Percentiles rank a stretch among this genome's conserved stretches.
These are phyloP conservation scores for Stereocaulon alpinum DNA, from an alignment of 495 filamentous ascomycete genomes.

Conservation along the genomic window DNA sequence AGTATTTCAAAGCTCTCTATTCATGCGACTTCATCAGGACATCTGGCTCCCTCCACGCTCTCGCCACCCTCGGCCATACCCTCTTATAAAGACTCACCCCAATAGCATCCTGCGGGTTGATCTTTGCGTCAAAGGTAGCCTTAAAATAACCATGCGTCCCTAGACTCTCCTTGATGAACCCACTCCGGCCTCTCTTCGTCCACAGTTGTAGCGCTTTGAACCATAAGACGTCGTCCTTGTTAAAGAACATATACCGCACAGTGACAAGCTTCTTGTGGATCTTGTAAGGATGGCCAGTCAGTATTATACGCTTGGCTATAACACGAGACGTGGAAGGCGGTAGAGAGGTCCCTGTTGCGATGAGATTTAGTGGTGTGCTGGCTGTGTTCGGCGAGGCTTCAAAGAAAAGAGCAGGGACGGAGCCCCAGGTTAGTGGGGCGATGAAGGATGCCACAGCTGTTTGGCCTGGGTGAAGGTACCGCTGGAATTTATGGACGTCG, in stretches of 20 bases:
- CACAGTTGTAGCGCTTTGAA: constrained; percentile 93
- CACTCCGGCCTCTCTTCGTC: constrained; percentile 79
- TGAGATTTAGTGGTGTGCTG: constrained; percentile 46
- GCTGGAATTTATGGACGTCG: constrained; percentile 92
- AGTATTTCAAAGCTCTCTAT: neutral
- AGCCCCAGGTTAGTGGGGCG: constrained; percentile 84
- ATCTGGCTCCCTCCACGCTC: constrained; percentile 33
- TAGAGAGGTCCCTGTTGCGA: constrained; percentile 77
- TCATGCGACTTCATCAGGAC: neutral
- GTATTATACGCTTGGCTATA: constrained; percentile 84
- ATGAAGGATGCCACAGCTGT: constrained; percentile 87
- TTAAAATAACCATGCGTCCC: constrained; percentile 99
- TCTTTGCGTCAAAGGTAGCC: constrained; percentile 89
- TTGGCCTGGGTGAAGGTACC: constrained; percentile 82
- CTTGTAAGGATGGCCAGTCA: constrained; percentile 95
- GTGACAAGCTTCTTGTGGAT: constrained; percentile 96
- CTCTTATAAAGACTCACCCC: constrained; percentile 91
- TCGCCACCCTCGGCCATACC: constrained; percentile 69
- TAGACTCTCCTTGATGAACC: constrained; percentile 82
- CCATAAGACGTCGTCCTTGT: constrained; percentile 85
- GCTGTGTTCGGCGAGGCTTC: constrained; percentile 30
- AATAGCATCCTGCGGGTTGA: constrained; percentile 88
- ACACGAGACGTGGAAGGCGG: constrained; percentile 69
- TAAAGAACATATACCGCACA: constrained; percentile 99
- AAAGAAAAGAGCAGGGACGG: constrained; percentile 82